Evolutionary conservation across 345 rosid genomes (phyloP).

Genomic region (Erysimum cheiranthoides): DNA sequence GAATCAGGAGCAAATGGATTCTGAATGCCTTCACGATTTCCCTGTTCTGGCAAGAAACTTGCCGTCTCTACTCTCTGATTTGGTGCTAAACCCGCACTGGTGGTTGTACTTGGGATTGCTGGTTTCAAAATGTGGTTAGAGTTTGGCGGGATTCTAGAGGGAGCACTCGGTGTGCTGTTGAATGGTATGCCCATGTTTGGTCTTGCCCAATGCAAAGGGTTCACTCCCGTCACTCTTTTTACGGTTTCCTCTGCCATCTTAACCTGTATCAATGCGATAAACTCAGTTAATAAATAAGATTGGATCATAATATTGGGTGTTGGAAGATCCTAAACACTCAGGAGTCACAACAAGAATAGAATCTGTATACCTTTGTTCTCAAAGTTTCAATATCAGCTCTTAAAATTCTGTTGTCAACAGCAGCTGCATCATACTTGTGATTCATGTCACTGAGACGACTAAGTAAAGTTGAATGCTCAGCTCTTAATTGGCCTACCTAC

Average conservation of each 20-base stretch:
- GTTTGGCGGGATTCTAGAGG: conserved; percentile 32
- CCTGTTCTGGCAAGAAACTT: conserved; percentile 26
- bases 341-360: not conserved
- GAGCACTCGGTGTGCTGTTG: conserved; percentile 32
- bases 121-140: conserved; percentile 28
- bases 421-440: conserved; percentile 75
- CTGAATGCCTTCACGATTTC: conserved; percentile 28
- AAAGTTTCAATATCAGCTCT: conserved; percentile 94
- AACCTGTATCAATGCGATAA: conserved; percentile 55
- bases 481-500: conserved; percentile 84
- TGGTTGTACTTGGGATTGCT: conserved; percentile 19
- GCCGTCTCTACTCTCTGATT: conserved; percentile 38
- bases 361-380: conserved; percentile 73
- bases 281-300: conserved; percentile 1
- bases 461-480: conserved; percentile 70
- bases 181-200: conserved; percentile 54
- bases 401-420: conserved; percentile 87
- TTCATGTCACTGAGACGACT: conserved; percentile 73
- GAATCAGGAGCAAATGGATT: conserved; percentile 33
- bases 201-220: conserved; percentile 67
- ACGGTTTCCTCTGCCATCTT: conserved; percentile 99
- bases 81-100: conserved; percentile 21
- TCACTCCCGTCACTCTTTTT: conserved; percentile 81
- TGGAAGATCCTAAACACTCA: not conserved
- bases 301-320: not conserved